Conservation (phyloP, 805 yeast genomes). For the Tetrapisispora pingtungensis region DNA sequence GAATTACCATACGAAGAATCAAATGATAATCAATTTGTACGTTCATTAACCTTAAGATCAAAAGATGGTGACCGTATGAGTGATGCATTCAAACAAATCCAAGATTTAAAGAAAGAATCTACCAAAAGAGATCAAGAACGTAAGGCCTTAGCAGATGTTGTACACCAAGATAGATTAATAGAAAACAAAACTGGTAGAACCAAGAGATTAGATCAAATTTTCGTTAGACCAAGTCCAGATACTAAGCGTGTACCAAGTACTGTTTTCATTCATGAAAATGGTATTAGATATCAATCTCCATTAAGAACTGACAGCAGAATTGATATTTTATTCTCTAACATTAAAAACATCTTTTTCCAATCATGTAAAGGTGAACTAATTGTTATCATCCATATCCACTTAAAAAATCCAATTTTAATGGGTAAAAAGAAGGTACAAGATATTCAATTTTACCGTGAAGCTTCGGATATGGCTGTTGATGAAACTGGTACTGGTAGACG, state of each 20-base stretch:
- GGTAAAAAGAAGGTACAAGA: slow-evolving; percentile 94
- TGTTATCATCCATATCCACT: slow-evolving; percentile 84
- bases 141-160: slow-evolving; percentile 88
- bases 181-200: slow-evolving; percentile 80
- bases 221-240: slow-evolving; percentile 92
- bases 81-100: slow-evolving; percentile 80
- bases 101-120: slow-evolving; percentile 85
- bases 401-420: slow-evolving; percentile 86
- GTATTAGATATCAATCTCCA: slow-evolving; percentile 86
- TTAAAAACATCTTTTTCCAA: slow-evolving; percentile 89
- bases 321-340: slow-evolving; percentile 81
- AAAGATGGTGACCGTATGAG: slow-evolving; percentile 85
- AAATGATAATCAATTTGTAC: slow-evolving; percentile 74
- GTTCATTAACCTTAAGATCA: slow-evolving; percentile 80
- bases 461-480: slow-evolving; percentile 90
- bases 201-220: slow-evolving; percentile 76
- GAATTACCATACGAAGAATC: slow-evolving; percentile 89
- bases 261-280: slow-evolving; percentile 87
- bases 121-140: slow-evolving; percentile 84
- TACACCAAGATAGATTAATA: slow-evolving; percentile 77
- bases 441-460: slow-evolving; percentile 93
- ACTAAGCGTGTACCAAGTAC: slow-evolving; percentile 92
- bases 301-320: slow-evolving; percentile 76
- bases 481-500: slow-evolving; percentile 94
- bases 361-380: slow-evolving; percentile 92